A percentile compares a stretch with the other conserved stretches of the same genome.
These are phyloP conservation scores for Tephrocybe sp. DNA, from an alignment of 768 basidiomycete species.

Conservation along the genomic window DNA sequence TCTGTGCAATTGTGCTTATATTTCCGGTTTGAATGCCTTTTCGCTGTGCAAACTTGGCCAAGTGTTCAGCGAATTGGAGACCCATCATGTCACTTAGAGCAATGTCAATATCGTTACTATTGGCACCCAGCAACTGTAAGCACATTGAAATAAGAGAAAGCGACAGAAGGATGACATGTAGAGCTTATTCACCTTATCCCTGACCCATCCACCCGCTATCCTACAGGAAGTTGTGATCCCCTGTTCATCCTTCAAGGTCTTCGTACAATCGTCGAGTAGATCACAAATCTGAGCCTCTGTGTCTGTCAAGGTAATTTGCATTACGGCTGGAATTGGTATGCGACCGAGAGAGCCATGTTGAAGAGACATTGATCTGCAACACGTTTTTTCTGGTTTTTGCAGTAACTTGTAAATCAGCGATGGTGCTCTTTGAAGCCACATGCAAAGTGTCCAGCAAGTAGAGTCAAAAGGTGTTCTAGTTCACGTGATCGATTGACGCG, in stretches of 20 bases:
- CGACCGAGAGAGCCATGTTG: constrained; percentile 10
- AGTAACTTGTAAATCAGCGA: neutral
- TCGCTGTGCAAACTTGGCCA: constrained; percentile 57
- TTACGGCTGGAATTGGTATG: constrained; percentile 19
- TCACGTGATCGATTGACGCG: neutral
- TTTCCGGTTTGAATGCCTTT: constrained; percentile 53
- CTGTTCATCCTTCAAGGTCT: constrained; percentile 47
- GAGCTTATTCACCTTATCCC: constrained; percentile 77
- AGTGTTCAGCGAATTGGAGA: constrained; percentile 77
- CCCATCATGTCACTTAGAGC: constrained; percentile 91
- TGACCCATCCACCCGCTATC: constrained; percentile 97
- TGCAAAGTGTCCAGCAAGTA: neutral
- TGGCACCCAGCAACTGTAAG: constrained; percentile 68
- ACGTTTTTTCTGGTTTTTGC: neutral
- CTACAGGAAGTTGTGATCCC: constrained; percentile 67
- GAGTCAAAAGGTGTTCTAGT: neutral
- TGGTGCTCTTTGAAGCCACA: constrained; percentile 1
- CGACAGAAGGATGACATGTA: neutral
- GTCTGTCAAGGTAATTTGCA: constrained; percentile 58
- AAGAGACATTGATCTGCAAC: constrained; percentile 13
- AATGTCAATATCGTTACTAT: constrained; percentile 92
- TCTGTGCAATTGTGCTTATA: constrained; percentile 84
- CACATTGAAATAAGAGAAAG: neutral
- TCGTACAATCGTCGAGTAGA: constrained; percentile 79
- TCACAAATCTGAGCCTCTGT: constrained; percentile 68